Percentiles rank a stretch among this genome's conserved stretches.
These are phyloP conservation scores for Dryas integrifolia DNA, from an alignment of 331 rosid species.

Conservation along the genomic window DNA sequence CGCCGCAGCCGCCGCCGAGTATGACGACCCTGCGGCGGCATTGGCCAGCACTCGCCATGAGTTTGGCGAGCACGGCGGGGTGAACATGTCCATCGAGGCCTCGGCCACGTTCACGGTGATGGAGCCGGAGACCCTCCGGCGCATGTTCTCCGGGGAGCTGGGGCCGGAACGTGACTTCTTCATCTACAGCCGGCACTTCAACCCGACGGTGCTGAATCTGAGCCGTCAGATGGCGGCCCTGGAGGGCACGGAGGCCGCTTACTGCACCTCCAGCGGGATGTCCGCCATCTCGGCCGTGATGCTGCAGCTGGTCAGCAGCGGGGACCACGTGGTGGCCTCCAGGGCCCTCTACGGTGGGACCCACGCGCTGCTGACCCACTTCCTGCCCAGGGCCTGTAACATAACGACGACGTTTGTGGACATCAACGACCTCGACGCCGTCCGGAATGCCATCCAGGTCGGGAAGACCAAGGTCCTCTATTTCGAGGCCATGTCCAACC, in stretches of 20 bases:
- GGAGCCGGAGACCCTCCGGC: conserved; percentile 84
- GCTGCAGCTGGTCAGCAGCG: conserved; percentile 62
- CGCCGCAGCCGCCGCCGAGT: not conserved
- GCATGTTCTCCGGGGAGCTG: conserved; percentile 77
- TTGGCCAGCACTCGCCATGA: conserved; percentile 68
- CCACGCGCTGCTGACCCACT: conserved; percentile 71
- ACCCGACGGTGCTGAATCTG: conserved; percentile 81
- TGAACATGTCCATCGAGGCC: conserved; percentile 94
- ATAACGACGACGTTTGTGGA: conserved; percentile 67
- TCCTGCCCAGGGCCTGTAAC: conserved; percentile 61
- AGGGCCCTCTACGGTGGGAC: conserved; percentile 73
- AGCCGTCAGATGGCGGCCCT: conserved; percentile 89
- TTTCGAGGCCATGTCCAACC: conserved; percentile 71
- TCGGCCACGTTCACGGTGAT: conserved; percentile 92
- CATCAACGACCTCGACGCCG: conserved; percentile 43
- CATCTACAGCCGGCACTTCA: conserved; percentile 96
- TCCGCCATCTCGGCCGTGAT: conserved; percentile 64
- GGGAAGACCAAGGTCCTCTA: conserved; percentile 73
- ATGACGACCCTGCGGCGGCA: conserved; percentile 62
- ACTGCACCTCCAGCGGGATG: conserved; percentile 94
- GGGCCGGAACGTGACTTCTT: conserved; percentile 84
- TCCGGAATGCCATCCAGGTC: conserved; percentile 48
- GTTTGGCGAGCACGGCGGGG: conserved; percentile 97
- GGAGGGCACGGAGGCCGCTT: conserved; percentile 90
- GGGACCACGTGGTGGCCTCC: conserved; percentile 66